Conservation (phyloP, 352 stramenopile genomes). For the Phytopythium montanum region DNA sequence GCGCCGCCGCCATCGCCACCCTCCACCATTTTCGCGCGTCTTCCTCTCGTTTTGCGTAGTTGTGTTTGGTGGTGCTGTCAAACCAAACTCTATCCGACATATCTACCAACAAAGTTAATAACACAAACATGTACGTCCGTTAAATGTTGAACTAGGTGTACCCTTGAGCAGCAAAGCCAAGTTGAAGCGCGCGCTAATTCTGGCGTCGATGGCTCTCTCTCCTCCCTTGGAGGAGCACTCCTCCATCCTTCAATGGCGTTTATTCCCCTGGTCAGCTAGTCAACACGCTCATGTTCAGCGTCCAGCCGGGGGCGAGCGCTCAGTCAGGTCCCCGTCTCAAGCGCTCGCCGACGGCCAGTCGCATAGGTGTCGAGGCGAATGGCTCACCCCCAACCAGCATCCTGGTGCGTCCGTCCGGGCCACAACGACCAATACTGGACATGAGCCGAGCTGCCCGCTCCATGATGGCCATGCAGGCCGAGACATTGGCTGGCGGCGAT, state of each 20-base stretch:
- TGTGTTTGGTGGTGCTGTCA: neutral
- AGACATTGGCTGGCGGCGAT: neutral
- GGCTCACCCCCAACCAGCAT: neutral
- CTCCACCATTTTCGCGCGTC: neutral
- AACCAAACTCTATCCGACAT: neutral
- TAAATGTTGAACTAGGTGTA: neutral
- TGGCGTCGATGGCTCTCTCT: neutral
- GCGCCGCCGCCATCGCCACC: too few relatives aligned
- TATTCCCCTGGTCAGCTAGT: neutral
- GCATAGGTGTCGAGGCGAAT: neutral
- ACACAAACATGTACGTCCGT: neutral
- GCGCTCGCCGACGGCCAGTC: neutral
- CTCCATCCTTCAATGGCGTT: neutral
- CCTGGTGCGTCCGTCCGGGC: neutral
- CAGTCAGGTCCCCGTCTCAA: neutral
- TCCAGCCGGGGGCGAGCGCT: neutral
- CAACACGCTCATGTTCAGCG: neutral
- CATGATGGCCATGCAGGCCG: constrained; percentile 21
- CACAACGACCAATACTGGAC: constrained; percentile 3
- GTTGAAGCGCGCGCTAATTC: neutral
- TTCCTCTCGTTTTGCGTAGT: neutral
- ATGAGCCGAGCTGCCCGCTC: constrained; percentile 33
- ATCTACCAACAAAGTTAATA: neutral
- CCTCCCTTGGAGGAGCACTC: neutral
- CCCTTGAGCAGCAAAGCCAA: neutral